Conservation (phyloP, 129 eudicot species). For the Ambrosia artemisiifolia region DNA sequence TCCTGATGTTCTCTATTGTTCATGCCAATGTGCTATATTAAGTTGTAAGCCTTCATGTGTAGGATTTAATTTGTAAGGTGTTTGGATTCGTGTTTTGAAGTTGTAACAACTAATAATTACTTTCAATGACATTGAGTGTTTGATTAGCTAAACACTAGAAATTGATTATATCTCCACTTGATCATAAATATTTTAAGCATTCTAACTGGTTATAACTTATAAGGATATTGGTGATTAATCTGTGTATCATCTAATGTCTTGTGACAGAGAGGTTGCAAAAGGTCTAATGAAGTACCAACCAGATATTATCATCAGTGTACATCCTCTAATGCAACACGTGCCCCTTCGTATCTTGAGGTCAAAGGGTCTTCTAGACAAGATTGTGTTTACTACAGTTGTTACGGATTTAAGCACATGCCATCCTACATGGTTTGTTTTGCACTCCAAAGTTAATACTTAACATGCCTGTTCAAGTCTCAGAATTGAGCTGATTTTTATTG, state of each 20-base stretch:
- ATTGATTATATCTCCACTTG: background rate
- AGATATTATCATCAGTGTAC: constrained; percentile 95
- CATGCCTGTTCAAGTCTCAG: background rate
- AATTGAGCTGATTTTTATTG: constrained; percentile 7
- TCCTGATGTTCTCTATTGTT: constrained; percentile 1
- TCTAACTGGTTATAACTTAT: background rate
- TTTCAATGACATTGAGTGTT: background rate
- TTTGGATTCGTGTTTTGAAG: background rate
- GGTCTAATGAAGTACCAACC: constrained; percentile 96
- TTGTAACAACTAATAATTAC: background rate
- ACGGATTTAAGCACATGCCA: constrained; percentile 96
- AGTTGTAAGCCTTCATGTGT: background rate
- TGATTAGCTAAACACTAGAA: background rate
- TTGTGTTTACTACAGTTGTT: constrained; percentile 86
- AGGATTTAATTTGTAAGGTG: background rate
- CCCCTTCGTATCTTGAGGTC: constrained; percentile 94
- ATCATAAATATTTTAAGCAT: background rate
- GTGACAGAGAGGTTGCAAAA: constrained; percentile 81
- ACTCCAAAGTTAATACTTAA: background rate
- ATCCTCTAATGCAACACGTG: constrained; percentile 98
- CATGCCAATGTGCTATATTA: background rate
- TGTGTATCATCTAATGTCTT: constrained; percentile 8
- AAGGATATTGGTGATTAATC: constrained; percentile 5
- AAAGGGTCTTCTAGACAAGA: constrained; percentile 85
- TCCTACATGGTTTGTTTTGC: constrained; percentile 81